Conservation (phyloP, 2,329 filamentous ascomycete genomes). For the Pezicula radicicola region DNA sequence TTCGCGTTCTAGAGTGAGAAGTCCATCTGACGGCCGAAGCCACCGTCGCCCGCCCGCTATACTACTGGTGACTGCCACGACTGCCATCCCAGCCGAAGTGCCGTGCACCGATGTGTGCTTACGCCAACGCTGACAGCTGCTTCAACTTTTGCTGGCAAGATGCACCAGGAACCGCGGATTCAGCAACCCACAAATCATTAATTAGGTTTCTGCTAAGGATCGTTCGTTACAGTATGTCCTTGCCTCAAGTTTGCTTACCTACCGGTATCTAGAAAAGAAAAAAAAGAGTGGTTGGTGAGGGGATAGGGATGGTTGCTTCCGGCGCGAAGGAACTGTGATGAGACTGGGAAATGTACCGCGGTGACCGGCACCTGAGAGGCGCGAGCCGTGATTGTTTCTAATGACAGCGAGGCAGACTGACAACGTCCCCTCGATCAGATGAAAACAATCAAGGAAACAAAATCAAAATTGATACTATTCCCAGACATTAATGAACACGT, state of each 20-base stretch:
- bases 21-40: too few species aligned
- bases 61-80: background rate
- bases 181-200: background rate
- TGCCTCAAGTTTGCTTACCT: too few species aligned
- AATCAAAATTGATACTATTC: background rate
- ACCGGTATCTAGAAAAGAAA: too few species aligned
- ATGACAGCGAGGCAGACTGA: conserved; percentile 1
- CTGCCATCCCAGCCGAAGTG: background rate
- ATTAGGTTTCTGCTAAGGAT: background rate
- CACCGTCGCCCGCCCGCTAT: too few species aligned
- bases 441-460: background rate
- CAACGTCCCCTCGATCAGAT: background rate
- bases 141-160: background rate
- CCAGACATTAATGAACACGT: background rate
- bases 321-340: background rate
- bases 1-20: too few species aligned
- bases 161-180: background rate
- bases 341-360: background rate
- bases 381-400: background rate
- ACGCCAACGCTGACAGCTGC: background rate
- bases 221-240: too few species aligned
- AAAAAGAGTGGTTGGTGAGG: too few species aligned
- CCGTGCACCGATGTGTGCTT: background rate
- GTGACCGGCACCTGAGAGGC: background rate
- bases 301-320: too few species aligned